Evolutionary conservation across 1,284 basidiomycete genomes (phyloP).

Genomic region (Ceratorhiza oryzae-sativae): DNA sequence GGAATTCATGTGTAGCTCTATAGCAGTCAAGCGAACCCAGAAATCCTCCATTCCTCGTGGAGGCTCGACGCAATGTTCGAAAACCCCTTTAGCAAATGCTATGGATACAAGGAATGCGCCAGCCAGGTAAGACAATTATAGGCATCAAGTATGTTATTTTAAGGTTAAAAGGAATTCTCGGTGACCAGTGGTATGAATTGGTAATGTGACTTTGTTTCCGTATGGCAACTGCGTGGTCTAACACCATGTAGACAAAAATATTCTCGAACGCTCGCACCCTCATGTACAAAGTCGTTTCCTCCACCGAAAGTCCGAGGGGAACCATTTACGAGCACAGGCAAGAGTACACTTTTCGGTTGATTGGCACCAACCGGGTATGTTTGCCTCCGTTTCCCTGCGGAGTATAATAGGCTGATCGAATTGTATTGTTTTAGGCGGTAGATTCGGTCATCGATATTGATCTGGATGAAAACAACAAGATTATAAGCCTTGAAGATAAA

Average conservation of each 20-base stretch:
- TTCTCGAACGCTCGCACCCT: constrained; percentile 61
- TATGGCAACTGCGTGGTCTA: too few relatives aligned
- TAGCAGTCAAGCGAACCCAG: constrained; percentile 60
- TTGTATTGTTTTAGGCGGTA: constrained; percentile 54
- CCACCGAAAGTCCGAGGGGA: constrained; percentile 61
- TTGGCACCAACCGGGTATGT: constrained; percentile 61
- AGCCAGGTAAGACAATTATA: constrained; percentile 57
- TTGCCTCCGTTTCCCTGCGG: too few relatives aligned
- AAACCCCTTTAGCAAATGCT: constrained; percentile 61
- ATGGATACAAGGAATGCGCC: constrained; percentile 61
- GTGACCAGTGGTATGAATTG: constrained; percentile 65
- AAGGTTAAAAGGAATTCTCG: constrained; percentile 15
- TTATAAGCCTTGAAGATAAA: constrained; percentile 65
- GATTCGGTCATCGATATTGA: constrained; percentile 69
- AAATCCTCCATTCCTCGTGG: constrained; percentile 68
- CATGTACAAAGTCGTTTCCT: constrained; percentile 63
- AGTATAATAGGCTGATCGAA: too few relatives aligned
- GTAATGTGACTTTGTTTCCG: constrained; percentile 48
- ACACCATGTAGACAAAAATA: constrained; percentile 65
- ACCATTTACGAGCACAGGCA: constrained; percentile 68
- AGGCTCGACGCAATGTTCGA: constrained; percentile 65
- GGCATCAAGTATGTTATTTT: not conserved
- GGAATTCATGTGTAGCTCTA: constrained; percentile 55
- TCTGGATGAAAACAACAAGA: constrained; percentile 67
- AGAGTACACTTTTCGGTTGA: constrained; percentile 62